These are phyloP conservation scores for Pelargonium citronellum DNA, from an alignment of 441 rosid species.

Conservation along the genomic window DNA sequence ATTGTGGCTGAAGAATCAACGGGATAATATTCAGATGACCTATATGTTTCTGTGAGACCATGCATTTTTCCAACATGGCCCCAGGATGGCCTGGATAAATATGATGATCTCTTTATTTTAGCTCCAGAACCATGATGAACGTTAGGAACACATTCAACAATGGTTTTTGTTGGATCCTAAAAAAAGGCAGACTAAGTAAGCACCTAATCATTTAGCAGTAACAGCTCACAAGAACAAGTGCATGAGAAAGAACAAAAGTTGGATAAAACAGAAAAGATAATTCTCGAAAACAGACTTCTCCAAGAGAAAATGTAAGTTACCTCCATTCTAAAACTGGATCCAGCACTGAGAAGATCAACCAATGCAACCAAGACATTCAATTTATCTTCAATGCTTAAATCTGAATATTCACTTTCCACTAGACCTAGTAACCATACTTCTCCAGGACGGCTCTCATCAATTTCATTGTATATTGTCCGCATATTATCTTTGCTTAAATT, in stretches of 20 bases:
- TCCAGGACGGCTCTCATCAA: slow-evolving; percentile 94
- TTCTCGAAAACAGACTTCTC: neutral
- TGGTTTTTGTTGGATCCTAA: slow-evolving; percentile 50
- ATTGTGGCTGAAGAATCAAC: slow-evolving; percentile 59
- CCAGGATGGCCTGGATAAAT: slow-evolving; percentile 59
- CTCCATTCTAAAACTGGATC: slow-evolving; percentile 73
- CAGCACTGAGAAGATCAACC: slow-evolving; percentile 75
- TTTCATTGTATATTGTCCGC: slow-evolving; percentile 49
- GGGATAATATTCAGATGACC: slow-evolving; percentile 49
- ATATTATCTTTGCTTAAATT: slow-evolving; percentile 34
- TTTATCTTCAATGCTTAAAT: slow-evolving; percentile 78
- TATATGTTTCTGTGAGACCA: slow-evolving; percentile 30
- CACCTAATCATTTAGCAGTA: slow-evolving; percentile 7
- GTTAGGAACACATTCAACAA: slow-evolving; percentile 40
- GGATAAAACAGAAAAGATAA: neutral
- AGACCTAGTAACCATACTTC: slow-evolving; percentile 89
- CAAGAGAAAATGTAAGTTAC: slow-evolving; percentile 36
- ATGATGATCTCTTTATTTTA: slow-evolving; percentile 68
- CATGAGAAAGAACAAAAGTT: neutral
- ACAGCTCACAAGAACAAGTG: neutral
- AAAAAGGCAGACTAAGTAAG: slow-evolving; percentile 1
- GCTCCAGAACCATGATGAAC: slow-evolving; percentile 73
- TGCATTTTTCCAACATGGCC: slow-evolving; percentile 41
- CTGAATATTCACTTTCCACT: slow-evolving; percentile 93
- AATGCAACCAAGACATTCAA: slow-evolving; percentile 72